A percentile compares a stretch with the other conserved stretches of the same genome.
These are phyloP conservation scores for Arabis alpina DNA, from an alignment of 345 rosid species.

Conservation along the genomic window DNA sequence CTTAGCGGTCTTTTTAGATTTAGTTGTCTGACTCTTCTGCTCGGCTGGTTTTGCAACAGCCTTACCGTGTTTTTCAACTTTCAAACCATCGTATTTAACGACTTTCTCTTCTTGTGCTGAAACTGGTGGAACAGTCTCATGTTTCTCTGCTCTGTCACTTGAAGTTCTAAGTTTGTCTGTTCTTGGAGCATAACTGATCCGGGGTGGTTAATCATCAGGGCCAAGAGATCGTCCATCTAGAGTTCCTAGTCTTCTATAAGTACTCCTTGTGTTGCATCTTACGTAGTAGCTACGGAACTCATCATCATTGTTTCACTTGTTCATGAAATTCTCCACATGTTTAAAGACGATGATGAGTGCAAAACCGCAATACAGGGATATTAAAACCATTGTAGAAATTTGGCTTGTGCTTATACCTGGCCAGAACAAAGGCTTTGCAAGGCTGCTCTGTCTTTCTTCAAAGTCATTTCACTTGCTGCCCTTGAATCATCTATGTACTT, in stretches of 20 bases:
- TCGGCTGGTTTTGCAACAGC: slow-evolving; percentile 44
- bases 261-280: slow-evolving; percentile 63
- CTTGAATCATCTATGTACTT: slow-evolving; percentile 64
- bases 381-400: slow-evolving; percentile 16
- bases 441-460: slow-evolving; percentile 59
- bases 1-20: slow-evolving; percentile 48
- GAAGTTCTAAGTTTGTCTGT: slow-evolving; percentile 45
- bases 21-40: slow-evolving; percentile 50
- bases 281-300: slow-evolving; percentile 72
- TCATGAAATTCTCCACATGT: slow-evolving; percentile 74
- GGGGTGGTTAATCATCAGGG: slow-evolving; percentile 70
- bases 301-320: slow-evolving; percentile 61
- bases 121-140: slow-evolving; percentile 38
- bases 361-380: slow-evolving; percentile 5
- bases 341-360: slow-evolving; percentile 35
- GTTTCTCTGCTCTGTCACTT: slow-evolving; percentile 43
- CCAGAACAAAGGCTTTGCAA: slow-evolving; percentile 61
- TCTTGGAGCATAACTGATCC: slow-evolving; percentile 47
- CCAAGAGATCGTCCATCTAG: slow-evolving; percentile 87
- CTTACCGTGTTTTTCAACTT: slow-evolving; percentile 41
- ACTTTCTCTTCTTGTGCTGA: slow-evolving; percentile 44
- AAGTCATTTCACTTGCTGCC: slow-evolving; percentile 60
- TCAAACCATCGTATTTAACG: slow-evolving; percentile 41
- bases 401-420: slow-evolving; percentile 55
- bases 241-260: slow-evolving; percentile 71